These are phyloP conservation scores for Biscogniauxia mediterranea DNA, from an alignment of 2,329 filamentous ascomycete species.

Conservation along the genomic window DNA sequence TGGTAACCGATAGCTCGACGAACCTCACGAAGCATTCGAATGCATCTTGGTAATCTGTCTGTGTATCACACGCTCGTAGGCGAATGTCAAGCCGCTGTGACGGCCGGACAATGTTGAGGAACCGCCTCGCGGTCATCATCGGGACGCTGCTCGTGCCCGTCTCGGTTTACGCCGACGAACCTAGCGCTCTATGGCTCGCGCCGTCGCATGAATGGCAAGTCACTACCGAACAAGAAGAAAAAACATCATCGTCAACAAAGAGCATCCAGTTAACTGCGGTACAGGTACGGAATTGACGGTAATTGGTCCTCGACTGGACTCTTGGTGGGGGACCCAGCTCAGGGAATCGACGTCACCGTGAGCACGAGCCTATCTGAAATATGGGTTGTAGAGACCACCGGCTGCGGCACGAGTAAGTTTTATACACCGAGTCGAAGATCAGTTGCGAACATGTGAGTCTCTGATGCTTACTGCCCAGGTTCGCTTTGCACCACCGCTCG, in stretches of 20 bases:
- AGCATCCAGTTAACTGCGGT: constrained; percentile 21
- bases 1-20: constrained; percentile 17
- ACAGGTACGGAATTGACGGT: constrained; percentile 50
- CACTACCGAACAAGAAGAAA: constrained; percentile 1
- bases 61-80: constrained; percentile 24
- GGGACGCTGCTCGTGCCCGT: constrained; percentile 27
- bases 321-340: constrained; percentile 44
- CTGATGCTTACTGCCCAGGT: constrained; percentile 30
- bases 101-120: constrained; percentile 31
- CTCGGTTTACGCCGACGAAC: constrained; percentile 25
- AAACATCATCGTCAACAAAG: background rate
- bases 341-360: constrained; percentile 55
- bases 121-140: constrained; percentile 23
- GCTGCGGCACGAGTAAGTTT: constrained; percentile 50
- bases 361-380: constrained; percentile 71
- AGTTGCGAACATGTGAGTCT: constrained; percentile 11
- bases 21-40: constrained; percentile 30
- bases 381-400: constrained; percentile 62
- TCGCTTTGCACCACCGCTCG: constrained; percentile 54
- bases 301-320: constrained; percentile 70
- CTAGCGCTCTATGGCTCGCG: constrained; percentile 31
- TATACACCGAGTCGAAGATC: background rate
- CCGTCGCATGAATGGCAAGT: constrained; percentile 34
- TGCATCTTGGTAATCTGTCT: constrained; percentile 27
- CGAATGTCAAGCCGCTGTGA: constrained; percentile 26